phyloP scores from a whole-genome alignment of 169 alveolate species.

The Plasmodium gallinaceum region DNA sequence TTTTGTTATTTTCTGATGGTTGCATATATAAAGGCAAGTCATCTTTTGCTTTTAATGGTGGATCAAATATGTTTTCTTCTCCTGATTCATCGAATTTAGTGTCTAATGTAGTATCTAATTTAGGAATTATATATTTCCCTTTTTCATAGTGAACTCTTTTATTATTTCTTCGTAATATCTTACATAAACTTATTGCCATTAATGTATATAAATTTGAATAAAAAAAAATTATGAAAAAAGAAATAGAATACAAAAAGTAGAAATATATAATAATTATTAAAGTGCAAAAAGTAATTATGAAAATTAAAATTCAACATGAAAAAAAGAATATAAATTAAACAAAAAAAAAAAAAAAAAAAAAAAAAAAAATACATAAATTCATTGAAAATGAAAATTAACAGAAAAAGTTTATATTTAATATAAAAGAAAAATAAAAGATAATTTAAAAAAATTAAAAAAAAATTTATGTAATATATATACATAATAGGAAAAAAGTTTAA shows the following conservation, averaged over 20 bases:
- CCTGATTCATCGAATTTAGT: background rate
- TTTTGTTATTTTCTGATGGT: slow-evolving; percentile 33
- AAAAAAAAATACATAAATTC: too few relatives aligned
- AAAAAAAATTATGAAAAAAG: slow-evolving; percentile 9
- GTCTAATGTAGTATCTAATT: background rate
- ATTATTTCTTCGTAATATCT: slow-evolving; percentile 7
- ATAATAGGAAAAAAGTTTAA: too few relatives aligned
- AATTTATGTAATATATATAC: too few relatives aligned
- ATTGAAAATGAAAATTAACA: too few relatives aligned
- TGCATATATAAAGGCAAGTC: slow-evolving; percentile 60
- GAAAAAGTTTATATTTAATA: too few relatives aligned
- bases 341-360: too few relatives aligned
- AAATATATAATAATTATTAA: background rate
- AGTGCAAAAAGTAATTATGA: too few relatives aligned
- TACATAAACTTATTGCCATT: slow-evolving; percentile 17
- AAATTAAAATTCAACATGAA: too few relatives aligned
- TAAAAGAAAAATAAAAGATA: too few relatives aligned
- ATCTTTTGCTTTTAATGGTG: slow-evolving; percentile 34
- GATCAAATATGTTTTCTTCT: slow-evolving; percentile 31
- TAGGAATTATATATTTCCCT: background rate
- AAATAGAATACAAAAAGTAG: background rate
- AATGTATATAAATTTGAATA: slow-evolving; percentile 1
- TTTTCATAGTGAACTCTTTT: background rate
- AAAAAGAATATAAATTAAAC: too few relatives aligned
- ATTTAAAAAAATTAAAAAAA: too few relatives aligned